Base-by-base conservation (phyloP, 257 asterid genomes). In the Solanum chaucha region DNA sequence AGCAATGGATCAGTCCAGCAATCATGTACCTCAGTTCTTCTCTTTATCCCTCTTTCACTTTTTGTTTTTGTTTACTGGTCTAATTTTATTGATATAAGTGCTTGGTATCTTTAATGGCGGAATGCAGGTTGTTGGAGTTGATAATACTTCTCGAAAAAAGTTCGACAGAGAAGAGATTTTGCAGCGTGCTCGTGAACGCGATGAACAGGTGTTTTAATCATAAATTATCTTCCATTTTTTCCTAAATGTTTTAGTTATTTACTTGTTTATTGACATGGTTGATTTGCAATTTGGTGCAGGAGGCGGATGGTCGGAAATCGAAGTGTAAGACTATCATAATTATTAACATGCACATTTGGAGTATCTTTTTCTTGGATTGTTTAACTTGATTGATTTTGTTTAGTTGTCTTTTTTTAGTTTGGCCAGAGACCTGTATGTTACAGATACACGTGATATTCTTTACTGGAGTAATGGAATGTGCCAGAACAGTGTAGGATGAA, bases 111-210 rank as follows among this genome's bases (percentile, higher is more conserved):
- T 86, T 89, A 34, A 61, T 71, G 84, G 64, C 19, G 70, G 22
- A 74, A 22, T 88, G 87, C 89, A 97, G 99, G 93, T 89, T 84
- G 94, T 89, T 89, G 99, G 98, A 87, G 93, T 97, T 68, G 99
- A 97, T 89, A 97, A 97, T 92, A 97, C 99, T 86, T 97, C 95
- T 48, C 92, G 99, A 6, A 96, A 75, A 90, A 97, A 97, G 88
- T 96, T 97, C 89, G 99, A 96, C 65, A 90, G 96, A 26, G 99
- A 97, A 90, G 99, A 94, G 91, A 95, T 94, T 90, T 91, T 94
- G 89, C 93, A 97, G 73, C 99, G 99, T 28, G 99, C 99, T 83
- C 98, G 99, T 70, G 95, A 92, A 59, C 98, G 99, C 24, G 98
- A 97, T 92, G 98, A 95, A 71, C 93, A 92, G 96, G 99, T 93